Percentiles rank a stretch among this genome's conserved stretches.
Conservation (phyloP, 768 basidiomycete species). For the Lactifluus volemus region DNA sequence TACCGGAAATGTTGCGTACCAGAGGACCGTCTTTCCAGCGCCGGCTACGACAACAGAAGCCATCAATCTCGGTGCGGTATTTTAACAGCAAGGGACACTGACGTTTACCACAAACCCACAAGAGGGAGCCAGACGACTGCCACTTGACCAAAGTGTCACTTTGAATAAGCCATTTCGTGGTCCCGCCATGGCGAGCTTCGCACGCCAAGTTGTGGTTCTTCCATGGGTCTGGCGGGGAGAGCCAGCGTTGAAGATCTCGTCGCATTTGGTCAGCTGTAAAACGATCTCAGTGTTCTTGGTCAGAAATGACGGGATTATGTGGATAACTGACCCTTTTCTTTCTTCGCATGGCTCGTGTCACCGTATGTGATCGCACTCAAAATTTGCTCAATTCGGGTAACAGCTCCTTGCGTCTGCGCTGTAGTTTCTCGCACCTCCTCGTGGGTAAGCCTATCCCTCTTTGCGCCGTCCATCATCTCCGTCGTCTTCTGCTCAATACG, state of each 20-base stretch:
- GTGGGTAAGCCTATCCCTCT: too few relatives aligned
- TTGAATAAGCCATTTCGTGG: neutral
- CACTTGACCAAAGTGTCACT: neutral
- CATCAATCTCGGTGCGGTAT: neutral
- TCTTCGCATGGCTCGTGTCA: neutral
- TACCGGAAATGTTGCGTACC: neutral
- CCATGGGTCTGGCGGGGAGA: neutral
- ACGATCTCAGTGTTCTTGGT: neutral
- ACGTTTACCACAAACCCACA: slow-evolving; percentile 10
- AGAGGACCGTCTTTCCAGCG: neutral
- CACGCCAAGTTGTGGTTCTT: neutral
- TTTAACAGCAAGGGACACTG: neutral
- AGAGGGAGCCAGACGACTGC: neutral
- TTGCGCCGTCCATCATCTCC: neutral
- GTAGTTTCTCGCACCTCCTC: too few relatives aligned
- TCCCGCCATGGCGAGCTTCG: neutral
- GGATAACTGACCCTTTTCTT: neutral
- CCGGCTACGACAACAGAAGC: neutral
- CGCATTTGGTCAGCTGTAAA: neutral
- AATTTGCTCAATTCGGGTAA: too few relatives aligned
- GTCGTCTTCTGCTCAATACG: too few relatives aligned
- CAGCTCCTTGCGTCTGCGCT: too few relatives aligned
- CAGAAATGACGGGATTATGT: neutral
- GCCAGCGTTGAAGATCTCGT: neutral
- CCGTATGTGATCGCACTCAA: too few relatives aligned